phyloP scores from a whole-genome alignment of 2,329 filamentous ascomycete genomes.

The Colletotrichum sojae region DNA sequence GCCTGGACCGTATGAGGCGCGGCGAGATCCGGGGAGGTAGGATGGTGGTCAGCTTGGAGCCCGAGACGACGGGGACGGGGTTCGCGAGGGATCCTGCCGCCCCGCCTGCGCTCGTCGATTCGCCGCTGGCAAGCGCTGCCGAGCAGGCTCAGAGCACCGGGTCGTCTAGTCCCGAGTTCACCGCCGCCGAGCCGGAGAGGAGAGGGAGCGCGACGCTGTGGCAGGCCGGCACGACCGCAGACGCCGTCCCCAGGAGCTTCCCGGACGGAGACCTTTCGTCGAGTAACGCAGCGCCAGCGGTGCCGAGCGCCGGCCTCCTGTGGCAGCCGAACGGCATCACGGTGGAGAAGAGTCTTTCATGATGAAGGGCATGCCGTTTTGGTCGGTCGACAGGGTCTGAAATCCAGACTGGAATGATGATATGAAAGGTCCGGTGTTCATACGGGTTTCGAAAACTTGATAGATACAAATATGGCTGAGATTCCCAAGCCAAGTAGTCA shows the following conservation, averaged over 20 bases:
- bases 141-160: not conserved
- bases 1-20: slow-evolving; percentile 74
- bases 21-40: slow-evolving; percentile 78
- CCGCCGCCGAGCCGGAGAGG: slow-evolving; percentile 22
- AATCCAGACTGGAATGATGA: not conserved
- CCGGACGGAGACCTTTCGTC: slow-evolving; percentile 18
- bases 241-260: slow-evolving; percentile 26
- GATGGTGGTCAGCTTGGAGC: slow-evolving; percentile 67
- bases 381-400: not conserved
- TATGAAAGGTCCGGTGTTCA: slow-evolving; percentile 12
- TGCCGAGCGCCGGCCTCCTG: slow-evolving; percentile 1
- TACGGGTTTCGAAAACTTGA: slow-evolving; percentile 6
- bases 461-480: not conserved
- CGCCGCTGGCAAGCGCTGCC: not conserved
- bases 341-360: slow-evolving; percentile 8
- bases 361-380: not conserved
- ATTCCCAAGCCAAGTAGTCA: slow-evolving; percentile 4
- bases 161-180: slow-evolving; percentile 34
- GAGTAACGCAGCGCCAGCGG: not conserved
- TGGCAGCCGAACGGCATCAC: slow-evolving; percentile 30
- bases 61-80: not conserved
- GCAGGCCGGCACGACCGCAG: slow-evolving; percentile 9
- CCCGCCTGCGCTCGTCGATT: slow-evolving; percentile 20
- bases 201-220: slow-evolving; percentile 31
- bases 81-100: slow-evolving; percentile 22